Conservation (phyloP, 495 filamentous ascomycete genomes). For the Bacidia gigantensis region DNA sequence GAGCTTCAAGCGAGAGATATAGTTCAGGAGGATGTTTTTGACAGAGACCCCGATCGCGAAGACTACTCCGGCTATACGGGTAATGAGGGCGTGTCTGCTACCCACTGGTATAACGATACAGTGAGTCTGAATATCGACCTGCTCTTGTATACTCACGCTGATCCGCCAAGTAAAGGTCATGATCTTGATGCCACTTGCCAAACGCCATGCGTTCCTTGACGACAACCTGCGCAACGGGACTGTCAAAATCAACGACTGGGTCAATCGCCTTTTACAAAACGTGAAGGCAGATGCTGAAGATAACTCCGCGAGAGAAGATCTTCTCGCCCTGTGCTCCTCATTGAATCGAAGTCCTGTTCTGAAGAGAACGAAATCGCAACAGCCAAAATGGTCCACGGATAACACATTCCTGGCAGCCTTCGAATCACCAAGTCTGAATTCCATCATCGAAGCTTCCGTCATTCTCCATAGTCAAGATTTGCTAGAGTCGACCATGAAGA, state of each 20-base stretch:
- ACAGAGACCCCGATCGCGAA: constrained; percentile 22
- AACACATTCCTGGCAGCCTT: too few species aligned
- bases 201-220: not conserved
- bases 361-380: too few species aligned
- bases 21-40: constrained; percentile 10
- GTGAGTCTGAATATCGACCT: not conserved
- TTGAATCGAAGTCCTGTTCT: not conserved
- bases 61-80: constrained; percentile 27
- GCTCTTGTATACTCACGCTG: not conserved
- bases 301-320: not conserved
- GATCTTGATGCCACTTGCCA: not conserved
- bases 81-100: constrained; percentile 21
- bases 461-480: too few species aligned
- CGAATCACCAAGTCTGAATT: too few species aligned
- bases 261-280: not conserved
- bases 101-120: constrained; percentile 23
- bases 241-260: not conserved
- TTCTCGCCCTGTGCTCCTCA: not conserved
- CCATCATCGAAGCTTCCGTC: too few species aligned
- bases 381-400: too few species aligned
- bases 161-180: not conserved
- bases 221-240: not conserved
- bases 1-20: constrained; percentile 1
- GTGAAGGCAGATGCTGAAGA: not conserved
- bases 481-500: too few species aligned